Evolutionary conservation across 306 rosid species (phyloP).

Genomic region (Parietaria judaica): DNA sequence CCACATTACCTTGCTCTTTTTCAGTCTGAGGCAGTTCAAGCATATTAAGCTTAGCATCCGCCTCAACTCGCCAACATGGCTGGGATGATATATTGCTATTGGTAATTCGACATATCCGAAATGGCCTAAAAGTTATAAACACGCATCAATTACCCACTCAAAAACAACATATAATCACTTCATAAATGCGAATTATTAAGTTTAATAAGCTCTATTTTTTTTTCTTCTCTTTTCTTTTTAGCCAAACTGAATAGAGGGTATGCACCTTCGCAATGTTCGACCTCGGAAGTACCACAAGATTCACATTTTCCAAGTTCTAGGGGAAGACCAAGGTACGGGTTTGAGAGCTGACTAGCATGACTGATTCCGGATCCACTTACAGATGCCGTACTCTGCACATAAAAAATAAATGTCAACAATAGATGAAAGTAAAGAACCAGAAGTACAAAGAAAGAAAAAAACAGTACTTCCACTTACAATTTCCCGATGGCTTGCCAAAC

Average conservation of each 20-base stretch:
- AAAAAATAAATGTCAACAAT: constrained; percentile 9
- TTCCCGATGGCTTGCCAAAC: constrained; percentile 63
- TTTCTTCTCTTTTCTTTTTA: neutral
- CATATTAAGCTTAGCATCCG: constrained; percentile 61
- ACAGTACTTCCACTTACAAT: constrained; percentile 44
- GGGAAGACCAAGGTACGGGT: constrained; percentile 91
- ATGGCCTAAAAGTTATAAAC: constrained; percentile 56
- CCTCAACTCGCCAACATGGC: constrained; percentile 65
- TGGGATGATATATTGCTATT: constrained; percentile 80
- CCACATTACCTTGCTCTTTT: constrained; percentile 60
- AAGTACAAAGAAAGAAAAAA: neutral
- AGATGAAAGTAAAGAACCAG: neutral
- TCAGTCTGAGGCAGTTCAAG: constrained; percentile 61
- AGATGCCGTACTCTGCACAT: constrained; percentile 69
- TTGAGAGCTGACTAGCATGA: constrained; percentile 79
- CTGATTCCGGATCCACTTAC: constrained; percentile 61
- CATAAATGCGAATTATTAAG: too few relatives aligned
- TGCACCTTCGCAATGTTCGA: constrained; percentile 84
- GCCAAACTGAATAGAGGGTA: constrained; percentile 7
- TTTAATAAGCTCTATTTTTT: too few relatives aligned
- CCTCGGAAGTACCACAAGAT: constrained; percentile 86
- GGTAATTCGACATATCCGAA: constrained; percentile 87
- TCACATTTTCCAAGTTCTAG: constrained; percentile 88
- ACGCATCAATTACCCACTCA: constrained; percentile 1
- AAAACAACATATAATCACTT: neutral